A percentile compares a stretch with the other conserved stretches of the same genome.
Evolutionary conservation across 2,329 filamentous ascomycete species (phyloP).

Genomic region (Alternaria metachromatica): DNA sequence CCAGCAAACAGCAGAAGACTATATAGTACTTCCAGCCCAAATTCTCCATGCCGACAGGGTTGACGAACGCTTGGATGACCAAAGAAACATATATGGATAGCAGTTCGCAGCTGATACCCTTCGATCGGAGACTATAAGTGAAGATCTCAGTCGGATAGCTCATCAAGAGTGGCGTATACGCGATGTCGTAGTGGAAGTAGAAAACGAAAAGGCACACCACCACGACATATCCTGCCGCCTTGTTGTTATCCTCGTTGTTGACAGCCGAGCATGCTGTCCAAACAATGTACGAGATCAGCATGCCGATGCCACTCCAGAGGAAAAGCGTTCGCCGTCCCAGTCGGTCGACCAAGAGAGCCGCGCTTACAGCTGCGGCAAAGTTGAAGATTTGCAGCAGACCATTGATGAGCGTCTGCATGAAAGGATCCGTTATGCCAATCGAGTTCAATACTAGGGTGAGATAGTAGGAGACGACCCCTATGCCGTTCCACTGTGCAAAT

Average conservation of each 20-base stretch:
- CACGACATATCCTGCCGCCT: constrained; percentile 49
- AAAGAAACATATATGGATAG: constrained; percentile 64
- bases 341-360: not conserved
- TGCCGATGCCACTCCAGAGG: constrained; percentile 40
- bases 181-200: constrained; percentile 2
- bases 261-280: constrained; percentile 33
- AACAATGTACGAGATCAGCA: constrained; percentile 42
- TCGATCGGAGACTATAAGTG: constrained; percentile 55
- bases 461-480: not conserved
- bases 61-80: constrained; percentile 65
- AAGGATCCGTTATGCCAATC: not conserved
- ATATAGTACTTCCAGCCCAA: constrained; percentile 45
- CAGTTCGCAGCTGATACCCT: constrained; percentile 51
- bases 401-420: not conserved
- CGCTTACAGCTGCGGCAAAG: not conserved
- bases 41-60: constrained; percentile 48
- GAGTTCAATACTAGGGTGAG: not conserved
- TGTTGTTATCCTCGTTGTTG: not conserved
- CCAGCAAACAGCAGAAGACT: constrained; percentile 37
- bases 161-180: constrained; percentile 14
- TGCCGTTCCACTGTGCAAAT: not conserved
- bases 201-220: constrained; percentile 60
- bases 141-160: constrained; percentile 59
- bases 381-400: not conserved
- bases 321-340: constrained; percentile 28